These are phyloP conservation scores for Alisma plantagoaquatica DNA, from an alignment of 106 monocot species.

Conservation along the genomic window DNA sequence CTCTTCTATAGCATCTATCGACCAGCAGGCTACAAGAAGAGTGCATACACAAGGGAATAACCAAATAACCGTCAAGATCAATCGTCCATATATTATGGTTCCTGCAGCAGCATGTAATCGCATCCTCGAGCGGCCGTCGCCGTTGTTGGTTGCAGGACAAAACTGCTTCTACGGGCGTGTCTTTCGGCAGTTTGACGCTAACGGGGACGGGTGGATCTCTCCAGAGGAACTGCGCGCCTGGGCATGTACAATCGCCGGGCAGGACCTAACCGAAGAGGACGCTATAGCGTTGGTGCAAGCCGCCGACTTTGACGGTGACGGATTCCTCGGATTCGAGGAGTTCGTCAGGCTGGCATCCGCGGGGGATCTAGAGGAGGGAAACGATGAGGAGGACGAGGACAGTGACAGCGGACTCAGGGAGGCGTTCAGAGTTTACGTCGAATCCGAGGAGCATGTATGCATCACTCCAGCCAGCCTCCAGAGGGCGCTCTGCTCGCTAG, in stretches of 20 bases:
- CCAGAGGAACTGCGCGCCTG: conserved; percentile 15
- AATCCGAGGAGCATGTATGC: conserved; percentile 14
- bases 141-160: too few relatives aligned
- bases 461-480: conserved; percentile 16
- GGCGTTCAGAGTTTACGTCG: conserved; percentile 27
- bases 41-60: too few relatives aligned
- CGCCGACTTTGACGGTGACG: conserved; percentile 25
- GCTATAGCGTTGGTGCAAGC: not conserved
- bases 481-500: conserved; percentile 3
- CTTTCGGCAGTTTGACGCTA: conserved; percentile 13
- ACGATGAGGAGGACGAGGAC: too few relatives aligned
- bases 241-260: conserved; percentile 6
- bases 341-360: conserved; percentile 15
- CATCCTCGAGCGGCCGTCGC: too few relatives aligned
- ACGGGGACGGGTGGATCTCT: conserved; percentile 27
- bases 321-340: conserved; percentile 17
- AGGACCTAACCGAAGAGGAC: conserved; percentile 3
- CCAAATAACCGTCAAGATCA: too few relatives aligned
- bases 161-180: conserved; percentile 7
- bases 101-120: too few relatives aligned
- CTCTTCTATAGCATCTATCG: too few relatives aligned
- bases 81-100: too few relatives aligned
- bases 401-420: conserved; percentile 7
- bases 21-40: too few relatives aligned
- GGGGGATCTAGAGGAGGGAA: too few relatives aligned